Conservation (phyloP, 768 basidiomycete species). For the Trametes coccinea region DNA sequence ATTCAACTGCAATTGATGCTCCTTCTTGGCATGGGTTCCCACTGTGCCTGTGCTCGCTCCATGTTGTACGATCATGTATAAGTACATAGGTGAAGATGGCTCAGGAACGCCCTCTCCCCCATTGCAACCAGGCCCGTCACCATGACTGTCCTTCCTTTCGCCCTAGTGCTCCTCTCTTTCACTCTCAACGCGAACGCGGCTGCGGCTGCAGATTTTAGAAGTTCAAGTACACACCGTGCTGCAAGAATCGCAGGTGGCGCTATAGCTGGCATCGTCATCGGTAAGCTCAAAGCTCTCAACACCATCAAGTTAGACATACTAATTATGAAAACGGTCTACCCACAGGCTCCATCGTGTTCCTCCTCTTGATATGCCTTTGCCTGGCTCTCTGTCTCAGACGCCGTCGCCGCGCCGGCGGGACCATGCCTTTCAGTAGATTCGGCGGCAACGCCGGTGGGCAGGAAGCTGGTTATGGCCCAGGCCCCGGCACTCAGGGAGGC, state of each 20-base stretch:
- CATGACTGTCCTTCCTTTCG: slow-evolving; percentile 3
- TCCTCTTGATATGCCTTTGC: slow-evolving; percentile 8
- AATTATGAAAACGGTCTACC: background rate
- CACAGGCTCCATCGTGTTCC: slow-evolving; percentile 3
- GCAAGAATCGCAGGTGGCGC: slow-evolving; percentile 16
- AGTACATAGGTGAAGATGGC: too few relatives aligned
- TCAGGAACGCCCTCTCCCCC: background rate
- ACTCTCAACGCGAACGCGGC: background rate
- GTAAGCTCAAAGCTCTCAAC: background rate
- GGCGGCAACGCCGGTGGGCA: background rate
- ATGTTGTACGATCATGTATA: too few relatives aligned
- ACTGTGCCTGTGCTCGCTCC: too few relatives aligned
- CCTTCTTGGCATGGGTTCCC: too few relatives aligned
- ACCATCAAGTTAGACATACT: background rate
- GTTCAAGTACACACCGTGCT: background rate
- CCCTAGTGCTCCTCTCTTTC: slow-evolving; percentile 4
- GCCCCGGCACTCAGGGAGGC: background rate
- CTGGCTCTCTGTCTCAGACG: slow-evolving; percentile 10
- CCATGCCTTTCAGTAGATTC: background rate
- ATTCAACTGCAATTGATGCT: too few relatives aligned
- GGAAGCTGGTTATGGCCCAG: slow-evolving; percentile 7
- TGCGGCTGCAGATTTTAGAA: background rate
- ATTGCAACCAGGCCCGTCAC: background rate
- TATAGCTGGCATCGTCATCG: slow-evolving; percentile 24
- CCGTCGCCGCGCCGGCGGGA: slow-evolving; percentile 1